These are phyloP conservation scores for Silene latifolia DNA, from an alignment of 148 eudicot genomes.

Conservation along the genomic window DNA sequence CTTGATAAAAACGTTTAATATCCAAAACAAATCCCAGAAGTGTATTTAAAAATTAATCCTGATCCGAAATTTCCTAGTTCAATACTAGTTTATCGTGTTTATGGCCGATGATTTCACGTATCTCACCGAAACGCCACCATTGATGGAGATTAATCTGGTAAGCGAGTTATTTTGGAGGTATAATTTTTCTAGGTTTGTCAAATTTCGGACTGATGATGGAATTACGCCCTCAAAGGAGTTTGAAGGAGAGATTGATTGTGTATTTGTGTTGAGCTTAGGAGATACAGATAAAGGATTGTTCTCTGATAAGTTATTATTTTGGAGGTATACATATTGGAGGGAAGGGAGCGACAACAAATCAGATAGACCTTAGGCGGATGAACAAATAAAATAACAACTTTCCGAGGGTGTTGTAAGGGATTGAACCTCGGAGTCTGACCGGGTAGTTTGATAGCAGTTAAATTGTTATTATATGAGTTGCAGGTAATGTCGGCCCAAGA, in stretches of 20 bases:
- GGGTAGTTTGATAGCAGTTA: slow-evolving; percentile 61
- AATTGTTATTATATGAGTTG: slow-evolving; percentile 39
- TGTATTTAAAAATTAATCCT: too few relatives aligned
- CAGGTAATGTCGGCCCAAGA: slow-evolving; percentile 84
- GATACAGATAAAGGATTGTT: slow-evolving; percentile 60
- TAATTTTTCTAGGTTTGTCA: slow-evolving; percentile 47
- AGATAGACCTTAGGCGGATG: slow-evolving; percentile 72
- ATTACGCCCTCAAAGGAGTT: slow-evolving; percentile 65
- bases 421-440: slow-evolving; percentile 69
- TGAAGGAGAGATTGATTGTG: slow-evolving; percentile 81
- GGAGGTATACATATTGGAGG: slow-evolving; percentile 58
- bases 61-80: too few relatives aligned
- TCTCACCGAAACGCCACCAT: too few relatives aligned
- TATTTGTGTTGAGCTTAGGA: slow-evolving; percentile 35
- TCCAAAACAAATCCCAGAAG: too few relatives aligned
- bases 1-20: too few relatives aligned
- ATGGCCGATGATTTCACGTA: too few relatives aligned
- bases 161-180: slow-evolving; percentile 70
- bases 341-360: slow-evolving; percentile 69
- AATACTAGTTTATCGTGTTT: too few relatives aligned
- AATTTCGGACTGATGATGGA: slow-evolving; percentile 56
- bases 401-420: slow-evolving; percentile 66
- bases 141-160: slow-evolving; percentile 52
- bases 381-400: slow-evolving; percentile 44
- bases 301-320: slow-evolving; percentile 67